These are phyloP conservation scores for Hygrocybe coccinea DNA, from an alignment of 768 basidiomycete species.

Conservation along the genomic window DNA sequence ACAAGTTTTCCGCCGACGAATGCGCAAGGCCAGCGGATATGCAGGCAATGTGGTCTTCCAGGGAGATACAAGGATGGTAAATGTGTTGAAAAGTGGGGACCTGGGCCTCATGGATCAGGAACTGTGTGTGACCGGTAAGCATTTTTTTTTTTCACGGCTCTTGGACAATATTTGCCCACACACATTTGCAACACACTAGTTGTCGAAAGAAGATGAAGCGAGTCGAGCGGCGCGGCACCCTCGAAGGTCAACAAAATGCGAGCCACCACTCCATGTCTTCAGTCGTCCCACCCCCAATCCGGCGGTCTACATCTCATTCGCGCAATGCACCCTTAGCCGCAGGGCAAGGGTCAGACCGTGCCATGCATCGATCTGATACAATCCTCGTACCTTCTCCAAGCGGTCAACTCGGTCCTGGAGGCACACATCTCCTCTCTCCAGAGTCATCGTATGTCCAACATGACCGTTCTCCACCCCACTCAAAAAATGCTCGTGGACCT, in stretches of 20 bases:
- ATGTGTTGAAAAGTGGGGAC: conserved; percentile 86
- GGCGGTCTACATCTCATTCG: background rate
- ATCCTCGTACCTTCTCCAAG: background rate
- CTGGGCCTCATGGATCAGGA: conserved; percentile 76
- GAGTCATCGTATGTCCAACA: conserved; percentile 1
- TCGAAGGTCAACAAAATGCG: conserved; percentile 8
- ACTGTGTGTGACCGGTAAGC: conserved; percentile 74
- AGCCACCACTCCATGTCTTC: background rate
- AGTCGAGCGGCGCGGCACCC: conserved; percentile 66
- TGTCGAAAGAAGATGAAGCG: conserved; percentile 87
- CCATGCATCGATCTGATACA: conserved; percentile 3
- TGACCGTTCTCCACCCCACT: background rate
- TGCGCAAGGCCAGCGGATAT: conserved; percentile 65
- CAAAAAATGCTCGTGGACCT: conserved; percentile 1
- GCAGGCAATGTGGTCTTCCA: conserved; percentile 66
- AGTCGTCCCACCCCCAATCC: background rate
- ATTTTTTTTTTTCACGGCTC: background rate
- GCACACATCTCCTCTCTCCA: conserved; percentile 4
- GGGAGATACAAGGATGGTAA: conserved; percentile 81
- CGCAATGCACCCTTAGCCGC: background rate
- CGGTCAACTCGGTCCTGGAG: background rate
- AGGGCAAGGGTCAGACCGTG: background rate
- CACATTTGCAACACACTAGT: conserved; percentile 32
- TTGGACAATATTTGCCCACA: conserved; percentile 3
- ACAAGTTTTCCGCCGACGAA: conserved; percentile 46